Base-by-base conservation (phyloP, 2,329 filamentous ascomycete species). In the Fusarium sp. region DNA sequence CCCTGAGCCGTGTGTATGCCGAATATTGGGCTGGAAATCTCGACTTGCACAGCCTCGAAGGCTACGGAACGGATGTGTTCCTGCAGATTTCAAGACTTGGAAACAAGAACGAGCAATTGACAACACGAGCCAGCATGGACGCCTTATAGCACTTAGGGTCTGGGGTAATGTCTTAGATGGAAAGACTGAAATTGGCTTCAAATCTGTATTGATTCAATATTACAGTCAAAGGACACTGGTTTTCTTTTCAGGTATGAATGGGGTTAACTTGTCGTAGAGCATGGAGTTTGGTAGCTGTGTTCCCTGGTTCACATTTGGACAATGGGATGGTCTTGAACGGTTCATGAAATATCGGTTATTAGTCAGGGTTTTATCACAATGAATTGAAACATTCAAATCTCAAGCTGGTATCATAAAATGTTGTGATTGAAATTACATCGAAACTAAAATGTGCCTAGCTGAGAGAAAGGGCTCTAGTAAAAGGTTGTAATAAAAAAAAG, bases 11-110 rank as follows among this genome's bases (percentile, higher is more conserved):
- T 68, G 93, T 98, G 5, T 99, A 98, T 81, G 94, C 95, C 32
- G 95, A 98, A 81, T 98, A 98, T 81, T 99, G 96, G 96, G 96
- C 96, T 5, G 96, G 96, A 27, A 96, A 89, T 75, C 84, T 99
- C 12, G 93, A 97, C 76, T 81, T 98, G 64, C 95, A 98, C 79
- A 98, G 93, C 77, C 84, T 99, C 11, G 95, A 98, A 78, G 97
- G 96, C 1, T 98, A 98, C 79, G 96, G 96, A 17, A 94, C 97
- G 10, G 96, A 99, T 83, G 95, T 93, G 0, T 99, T 99, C 78
- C 83, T 99, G 70, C 95, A 98, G 79, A 97, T 99, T 66, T 97
- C 94, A 8, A 97, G 97, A 80, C 85, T 99, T 62, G 96, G 96
- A 23, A 99, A 99, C 80, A 98, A 97, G 86, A 98, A 98, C 78